Percentiles rank a stretch among this genome's conserved stretches.
Conservation (phyloP, 1,284 basidiomycete species). For the Austroboletus novae-zelandiae region DNA sequence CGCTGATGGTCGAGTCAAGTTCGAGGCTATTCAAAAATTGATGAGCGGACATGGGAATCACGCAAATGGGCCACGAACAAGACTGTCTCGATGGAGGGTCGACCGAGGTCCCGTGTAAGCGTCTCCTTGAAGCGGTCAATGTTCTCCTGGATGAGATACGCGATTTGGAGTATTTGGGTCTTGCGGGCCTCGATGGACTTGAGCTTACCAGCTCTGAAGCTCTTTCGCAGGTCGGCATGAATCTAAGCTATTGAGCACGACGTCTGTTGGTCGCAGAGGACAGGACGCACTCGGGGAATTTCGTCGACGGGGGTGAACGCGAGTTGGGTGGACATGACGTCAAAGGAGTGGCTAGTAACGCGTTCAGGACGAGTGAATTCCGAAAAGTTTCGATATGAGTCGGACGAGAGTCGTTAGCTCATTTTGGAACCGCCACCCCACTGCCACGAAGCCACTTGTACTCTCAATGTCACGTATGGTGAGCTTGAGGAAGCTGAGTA, state of each 20-base stretch:
- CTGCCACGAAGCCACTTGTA: too few relatives aligned
- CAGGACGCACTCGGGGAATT: conserved; percentile 36
- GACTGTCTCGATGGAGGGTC: conserved; percentile 50
- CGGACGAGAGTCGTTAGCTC: too few relatives aligned
- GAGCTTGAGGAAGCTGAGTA: too few relatives aligned
- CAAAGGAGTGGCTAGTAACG: too few relatives aligned
- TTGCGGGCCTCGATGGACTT: conserved; percentile 60
- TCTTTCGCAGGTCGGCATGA: conserved; percentile 46
- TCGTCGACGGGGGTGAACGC: conserved; percentile 40
- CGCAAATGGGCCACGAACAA: conserved; percentile 41
- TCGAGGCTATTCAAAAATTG: conserved; percentile 46
- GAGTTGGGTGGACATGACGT: conserved; percentile 20
- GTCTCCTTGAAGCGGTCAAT: conserved; percentile 52
- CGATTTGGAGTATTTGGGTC: conserved; percentile 63
- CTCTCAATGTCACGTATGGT: too few relatives aligned
- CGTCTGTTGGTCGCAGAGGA: too few relatives aligned
- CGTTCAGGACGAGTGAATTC: too few relatives aligned
- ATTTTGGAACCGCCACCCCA: too few relatives aligned
- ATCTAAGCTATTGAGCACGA: conserved; percentile 40
- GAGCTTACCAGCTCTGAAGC: conserved; percentile 59
- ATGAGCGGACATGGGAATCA: background rate
- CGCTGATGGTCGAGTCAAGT: conserved; percentile 50
- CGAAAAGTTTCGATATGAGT: too few relatives aligned
- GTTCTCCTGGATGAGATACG: conserved; percentile 69
- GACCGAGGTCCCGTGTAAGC: conserved; percentile 54